Conservation (phyloP, 768 basidiomycete genomes). For the Phlebiopsis gigantea region DNA sequence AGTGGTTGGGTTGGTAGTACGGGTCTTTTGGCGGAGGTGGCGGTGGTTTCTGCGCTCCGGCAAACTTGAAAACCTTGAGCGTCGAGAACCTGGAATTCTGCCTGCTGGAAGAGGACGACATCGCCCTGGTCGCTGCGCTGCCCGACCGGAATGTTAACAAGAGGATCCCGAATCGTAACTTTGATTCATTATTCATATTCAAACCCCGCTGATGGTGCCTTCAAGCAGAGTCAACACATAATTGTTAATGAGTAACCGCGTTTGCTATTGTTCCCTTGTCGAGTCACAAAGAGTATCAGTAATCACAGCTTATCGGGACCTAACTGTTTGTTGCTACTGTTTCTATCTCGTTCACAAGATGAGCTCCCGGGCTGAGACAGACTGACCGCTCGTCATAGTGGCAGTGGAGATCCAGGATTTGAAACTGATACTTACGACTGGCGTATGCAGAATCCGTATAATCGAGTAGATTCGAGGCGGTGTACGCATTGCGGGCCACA, state of each 20-base stretch:
- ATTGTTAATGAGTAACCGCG: too few species aligned
- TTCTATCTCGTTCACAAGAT: too few species aligned
- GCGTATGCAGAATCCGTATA: neutral
- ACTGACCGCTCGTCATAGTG: too few species aligned
- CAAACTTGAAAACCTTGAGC: constrained; percentile 39
- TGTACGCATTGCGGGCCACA: neutral
- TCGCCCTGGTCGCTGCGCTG: constrained; percentile 16
- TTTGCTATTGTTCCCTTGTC: too few species aligned
- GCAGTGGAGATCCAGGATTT: neutral
- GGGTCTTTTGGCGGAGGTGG: constrained; percentile 64
- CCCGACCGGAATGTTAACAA: constrained; percentile 11
- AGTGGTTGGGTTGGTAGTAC: constrained; percentile 36
- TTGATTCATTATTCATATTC: constrained; percentile 2
- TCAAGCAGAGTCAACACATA: too few species aligned
- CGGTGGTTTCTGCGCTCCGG: constrained; percentile 34
- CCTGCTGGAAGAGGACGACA: constrained; percentile 21
- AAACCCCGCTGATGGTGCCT: neutral
- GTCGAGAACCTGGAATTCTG: constrained; percentile 36
- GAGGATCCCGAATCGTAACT: neutral
- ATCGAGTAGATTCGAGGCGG: neutral
- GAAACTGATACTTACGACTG: neutral
- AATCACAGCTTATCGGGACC: too few species aligned
- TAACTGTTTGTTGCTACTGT: neutral
- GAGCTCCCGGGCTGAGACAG: too few species aligned
- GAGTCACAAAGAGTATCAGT: too few species aligned